Evolutionary conservation across 2,329 filamentous ascomycete genomes (phyloP).

Genomic region (Ophiostoma ips): DNA sequence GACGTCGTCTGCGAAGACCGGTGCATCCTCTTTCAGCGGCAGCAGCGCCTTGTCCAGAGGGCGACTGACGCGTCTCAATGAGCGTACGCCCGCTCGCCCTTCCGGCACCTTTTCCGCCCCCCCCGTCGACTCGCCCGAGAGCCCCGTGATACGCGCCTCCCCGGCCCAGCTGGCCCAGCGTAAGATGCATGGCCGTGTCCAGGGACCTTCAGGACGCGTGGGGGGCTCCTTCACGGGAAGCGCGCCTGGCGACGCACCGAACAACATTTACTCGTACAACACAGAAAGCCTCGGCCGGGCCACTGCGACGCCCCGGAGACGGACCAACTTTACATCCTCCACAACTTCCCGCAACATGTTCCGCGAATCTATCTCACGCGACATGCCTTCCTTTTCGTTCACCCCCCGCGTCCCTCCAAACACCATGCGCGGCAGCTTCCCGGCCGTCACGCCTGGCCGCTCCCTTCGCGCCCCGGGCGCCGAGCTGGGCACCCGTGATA

Average conservation of each 20-base stretch:
- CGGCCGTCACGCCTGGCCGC: slow-evolving; percentile 29
- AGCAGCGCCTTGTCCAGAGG: not conserved
- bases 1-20: not conserved
- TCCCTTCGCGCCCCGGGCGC: slow-evolving; percentile 30
- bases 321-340: slow-evolving; percentile 19
- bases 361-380: slow-evolving; percentile 18
- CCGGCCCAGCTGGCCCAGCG: slow-evolving; percentile 21
- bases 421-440: slow-evolving; percentile 35
- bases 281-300: slow-evolving; percentile 1
- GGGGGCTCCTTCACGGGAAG: not conserved
- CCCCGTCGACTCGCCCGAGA: slow-evolving; percentile 17
- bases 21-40: not conserved
- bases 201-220: slow-evolving; percentile 21
- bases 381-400: slow-evolving; percentile 23
- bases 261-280: not conserved
- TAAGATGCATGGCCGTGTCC: slow-evolving; percentile 22
- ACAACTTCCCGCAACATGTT: slow-evolving; percentile 22
- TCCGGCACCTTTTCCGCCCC: slow-evolving; percentile 14
- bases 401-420: slow-evolving; percentile 31
- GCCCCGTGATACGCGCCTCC: slow-evolving; percentile 21
- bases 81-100: slow-evolving; percentile 9
- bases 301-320: slow-evolving; percentile 14
- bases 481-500: slow-evolving; percentile 33
- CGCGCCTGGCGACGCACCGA: not conserved
- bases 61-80: not conserved